Evolutionary conservation across 345 rosid genomes (phyloP).

Genomic region (Aegle marmelos): DNA sequence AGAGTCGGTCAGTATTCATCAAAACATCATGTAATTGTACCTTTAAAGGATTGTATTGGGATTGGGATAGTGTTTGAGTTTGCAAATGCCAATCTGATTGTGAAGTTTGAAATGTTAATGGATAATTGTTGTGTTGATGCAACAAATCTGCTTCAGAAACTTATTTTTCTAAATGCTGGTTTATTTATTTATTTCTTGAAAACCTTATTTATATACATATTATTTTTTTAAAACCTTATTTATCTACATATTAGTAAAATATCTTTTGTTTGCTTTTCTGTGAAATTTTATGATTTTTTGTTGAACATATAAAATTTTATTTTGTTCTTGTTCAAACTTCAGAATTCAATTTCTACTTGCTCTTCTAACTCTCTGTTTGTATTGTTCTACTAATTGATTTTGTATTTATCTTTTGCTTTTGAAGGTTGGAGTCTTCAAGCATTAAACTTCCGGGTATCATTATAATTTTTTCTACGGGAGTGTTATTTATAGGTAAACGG

Average conservation of each 20-base stretch:
- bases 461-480: constrained; percentile 73
- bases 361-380: no score
- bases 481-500: constrained; percentile 71
- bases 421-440: constrained; percentile 97
- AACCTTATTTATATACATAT: no score
- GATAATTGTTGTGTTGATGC: neutral
- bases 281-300: no score
- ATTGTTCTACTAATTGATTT: constrained; percentile 21
- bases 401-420: constrained; percentile 18
- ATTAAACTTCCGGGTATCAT: constrained; percentile 84
- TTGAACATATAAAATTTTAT: neutral
- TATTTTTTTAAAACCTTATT: no score
- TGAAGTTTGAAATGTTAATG: neutral
- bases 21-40: no score
- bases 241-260: no score
- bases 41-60: neutral
- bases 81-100: neutral
- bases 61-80: neutral
- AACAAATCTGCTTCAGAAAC: neutral
- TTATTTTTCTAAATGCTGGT: no score
- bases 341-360: neutral
- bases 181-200: no score
- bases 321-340: neutral
- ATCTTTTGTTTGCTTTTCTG: no score
- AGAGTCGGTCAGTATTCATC: no score